Evolutionary conservation across 306 rosid species (phyloP), one percentile per base, ranked within the genome.

Genomic region (Notholithocarpus densiflorus): DNA sequence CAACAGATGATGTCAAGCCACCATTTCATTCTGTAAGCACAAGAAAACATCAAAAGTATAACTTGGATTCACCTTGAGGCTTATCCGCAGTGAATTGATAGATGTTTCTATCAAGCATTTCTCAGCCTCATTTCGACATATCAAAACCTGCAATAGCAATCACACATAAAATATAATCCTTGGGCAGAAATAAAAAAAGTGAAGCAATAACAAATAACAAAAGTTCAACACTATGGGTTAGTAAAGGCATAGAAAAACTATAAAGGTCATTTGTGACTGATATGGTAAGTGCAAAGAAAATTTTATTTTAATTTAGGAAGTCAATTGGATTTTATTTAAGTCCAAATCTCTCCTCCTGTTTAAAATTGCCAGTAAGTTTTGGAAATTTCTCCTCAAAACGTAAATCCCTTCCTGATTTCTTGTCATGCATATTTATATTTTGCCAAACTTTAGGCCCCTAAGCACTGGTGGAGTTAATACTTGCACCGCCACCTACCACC

Each of bases 91-190:
- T 40, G 99, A 95, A 84, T 95, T 95, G 71, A 95, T 91, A 40
- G 98, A 95, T n/a, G 99, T 93, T 88, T 95, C 99, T 17, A 91
- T 90, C 72, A 95, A 89, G 83, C 98, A 95, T 74, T 95, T 95
- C 79, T 95, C 99, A 45, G 98, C 94, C 87, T 93, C 99, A 75
- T 95, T 95, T 83, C 98, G 83, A 78, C 98, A 92, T 80, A 95
- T 93, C 91, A 93, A 83, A 85, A 92, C 93, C 98, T 95, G 89
- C 34, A 80, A 84, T 19, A 89, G 76, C 60, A 81, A 69, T 70
- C 77, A 62, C 54, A 72, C 52, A 31, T 80, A 70, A 51, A 27
- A 34, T 5, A 71, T 32, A 48, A 18, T 55, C 17, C 13, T 40
- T 6, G 75, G 64, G 51, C 34, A 56, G 29, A 79, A 56, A 74